Conservation (phyloP, 441 rosid genomes). For the Bocquillonia castaneifolia region DNA sequence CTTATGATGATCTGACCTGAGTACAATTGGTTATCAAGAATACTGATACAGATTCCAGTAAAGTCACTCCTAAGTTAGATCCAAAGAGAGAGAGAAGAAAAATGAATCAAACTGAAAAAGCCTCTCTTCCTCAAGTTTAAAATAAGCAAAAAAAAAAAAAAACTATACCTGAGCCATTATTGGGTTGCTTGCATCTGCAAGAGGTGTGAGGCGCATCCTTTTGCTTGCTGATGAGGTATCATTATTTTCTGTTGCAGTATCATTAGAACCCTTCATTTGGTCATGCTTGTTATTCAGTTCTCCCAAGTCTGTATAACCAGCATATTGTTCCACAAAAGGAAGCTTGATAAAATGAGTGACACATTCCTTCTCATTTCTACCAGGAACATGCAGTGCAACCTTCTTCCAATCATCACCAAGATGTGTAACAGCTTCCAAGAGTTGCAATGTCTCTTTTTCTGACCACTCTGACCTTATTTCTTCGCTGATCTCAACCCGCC, state of each 20-base stretch:
- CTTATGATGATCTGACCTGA: background rate
- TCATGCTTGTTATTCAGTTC: conserved; percentile 33
- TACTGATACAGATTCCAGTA: background rate
- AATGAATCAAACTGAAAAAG: background rate
- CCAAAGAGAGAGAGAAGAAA: background rate
- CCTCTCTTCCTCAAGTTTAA: background rate
- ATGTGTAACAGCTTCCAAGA: conserved; percentile 76
- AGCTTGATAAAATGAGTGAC: conserved; percentile 73
- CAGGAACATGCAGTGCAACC: conserved; percentile 73
- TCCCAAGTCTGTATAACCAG: conserved; percentile 41
- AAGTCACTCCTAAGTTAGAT: background rate
- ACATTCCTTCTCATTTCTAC: conserved; percentile 85
- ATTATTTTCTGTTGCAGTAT: conserved; percentile 30
- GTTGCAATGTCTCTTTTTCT: conserved; percentile 75
- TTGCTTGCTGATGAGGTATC: conserved; percentile 40
- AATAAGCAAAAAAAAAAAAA: conserved; percentile 5
- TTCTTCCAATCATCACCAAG: conserved; percentile 90
- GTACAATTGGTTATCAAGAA: background rate
- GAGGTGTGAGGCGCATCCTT: conserved; percentile 63
- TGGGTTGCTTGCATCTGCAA: conserved; percentile 99
- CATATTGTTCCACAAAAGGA: conserved; percentile 72
- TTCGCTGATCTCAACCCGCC: conserved; percentile 81
- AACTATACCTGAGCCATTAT: conserved; percentile 82
- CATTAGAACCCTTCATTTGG: conserved; percentile 30
- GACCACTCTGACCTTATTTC: conserved; percentile 78